A percentile compares a stretch with the other conserved stretches of the same genome.
Conservation (phyloP, 192 early-diverging fungal genomes). For the Umbelopsis isabellina region DNA sequence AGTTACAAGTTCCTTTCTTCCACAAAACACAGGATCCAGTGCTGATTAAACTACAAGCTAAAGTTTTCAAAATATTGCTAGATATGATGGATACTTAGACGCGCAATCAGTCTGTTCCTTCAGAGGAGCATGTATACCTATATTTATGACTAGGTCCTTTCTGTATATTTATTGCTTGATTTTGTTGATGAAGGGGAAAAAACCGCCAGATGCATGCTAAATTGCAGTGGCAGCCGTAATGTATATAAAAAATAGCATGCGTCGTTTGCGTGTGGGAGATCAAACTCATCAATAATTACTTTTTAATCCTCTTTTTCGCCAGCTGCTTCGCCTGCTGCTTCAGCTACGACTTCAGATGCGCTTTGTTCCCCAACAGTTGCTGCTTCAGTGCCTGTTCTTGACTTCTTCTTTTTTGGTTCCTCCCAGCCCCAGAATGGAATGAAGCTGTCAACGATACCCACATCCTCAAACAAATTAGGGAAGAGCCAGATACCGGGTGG, state of each 20-base stretch:
- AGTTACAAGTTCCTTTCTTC: constrained; percentile 34
- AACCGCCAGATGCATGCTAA: neutral
- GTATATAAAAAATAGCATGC: constrained; percentile 17
- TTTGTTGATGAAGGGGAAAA: neutral
- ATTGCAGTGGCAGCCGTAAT: too few species aligned
- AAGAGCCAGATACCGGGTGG: constrained; percentile 94
- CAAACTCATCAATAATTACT: too few species aligned
- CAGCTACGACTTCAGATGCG: neutral
- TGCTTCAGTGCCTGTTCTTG: constrained; percentile 2
- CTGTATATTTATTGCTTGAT: neutral
- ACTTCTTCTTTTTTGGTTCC: constrained; percentile 52
- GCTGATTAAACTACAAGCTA: constrained; percentile 22
- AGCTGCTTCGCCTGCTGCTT: neutral
- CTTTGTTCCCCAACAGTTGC: neutral
- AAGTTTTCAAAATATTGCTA: constrained; percentile 24
- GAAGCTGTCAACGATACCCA: constrained; percentile 92
- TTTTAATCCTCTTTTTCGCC: constrained; percentile 14
- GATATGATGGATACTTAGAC: constrained; percentile 32
- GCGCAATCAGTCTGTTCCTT: neutral
- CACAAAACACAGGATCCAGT: constrained; percentile 12
- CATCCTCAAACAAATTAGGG: constrained; percentile 97
- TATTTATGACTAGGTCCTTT: neutral
- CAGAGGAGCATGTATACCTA: neutral
- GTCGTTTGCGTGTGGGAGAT: neutral
- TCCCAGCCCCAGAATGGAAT: constrained; percentile 90